Base-by-base conservation (phyloP, 2,329 filamentous ascomycete species). In the Xylaria sp. region DNA sequence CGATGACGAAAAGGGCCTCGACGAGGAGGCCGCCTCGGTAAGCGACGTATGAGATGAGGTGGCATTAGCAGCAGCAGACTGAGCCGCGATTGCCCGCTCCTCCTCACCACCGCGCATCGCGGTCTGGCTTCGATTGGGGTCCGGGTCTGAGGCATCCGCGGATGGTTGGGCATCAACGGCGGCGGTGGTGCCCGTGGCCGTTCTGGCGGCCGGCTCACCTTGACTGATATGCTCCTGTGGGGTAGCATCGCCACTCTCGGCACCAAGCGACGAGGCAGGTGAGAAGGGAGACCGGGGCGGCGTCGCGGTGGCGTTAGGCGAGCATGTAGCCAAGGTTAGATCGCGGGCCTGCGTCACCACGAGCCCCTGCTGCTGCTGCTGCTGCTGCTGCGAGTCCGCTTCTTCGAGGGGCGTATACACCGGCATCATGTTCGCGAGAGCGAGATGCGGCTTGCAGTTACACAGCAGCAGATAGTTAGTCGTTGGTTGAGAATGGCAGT, bases 291-390 rank as follows among this genome's bases (percentile, higher is more conserved):
- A 53, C 45, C 42, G 29, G 44, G 54, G 57, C 53, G 56, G 53
- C 44, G 60, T 51, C 57, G 60, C 56, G 39, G 47, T 47, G 48
- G 51, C 50, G 48, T 51, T 45, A 57, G 54, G 54, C 46, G 58
- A 58, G 48, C n/a, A n/a, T n/a, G 52, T 60, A 50, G 54, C 51
- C 57, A 69, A 65, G 50, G 65, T 64, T 59, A 71, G 63, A 61
- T 67, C 65, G 62, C 64, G 66, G 67, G 67, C 66, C 68, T 70
- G 65, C 61, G 62, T 63, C 65, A 69, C 66, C 66, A 69, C n/a
- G n/a, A n/a, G n/a, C n/a, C n/a, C n/a, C n/a, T n/a, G n/a, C n/a
- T n/a, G n/a, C n/a, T n/a, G n/a, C n/a, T n/a, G 65, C 54, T 69
- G 70, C 61, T 66, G 64, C 46, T 66, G 55, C 53, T 63, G 45